Evolutionary conservation across 495 filamentous ascomycete species (phyloP).

Genomic region (Penicillium cinerascens): DNA sequence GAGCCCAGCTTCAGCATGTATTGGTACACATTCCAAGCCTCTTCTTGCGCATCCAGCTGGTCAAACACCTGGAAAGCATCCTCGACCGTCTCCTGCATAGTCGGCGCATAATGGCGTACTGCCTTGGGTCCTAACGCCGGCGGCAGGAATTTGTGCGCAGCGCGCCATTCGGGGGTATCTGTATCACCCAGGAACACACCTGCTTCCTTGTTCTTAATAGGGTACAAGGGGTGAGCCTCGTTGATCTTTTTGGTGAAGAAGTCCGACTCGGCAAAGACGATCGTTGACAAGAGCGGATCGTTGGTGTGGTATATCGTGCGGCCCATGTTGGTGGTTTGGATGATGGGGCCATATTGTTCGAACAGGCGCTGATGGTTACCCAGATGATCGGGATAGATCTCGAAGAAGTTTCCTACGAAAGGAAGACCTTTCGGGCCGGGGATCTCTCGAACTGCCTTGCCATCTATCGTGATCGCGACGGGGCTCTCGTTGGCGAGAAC

Average conservation of each 20-base stretch:
- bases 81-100: constrained; percentile 45
- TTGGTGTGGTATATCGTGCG: constrained; percentile 47
- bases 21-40: constrained; percentile 54
- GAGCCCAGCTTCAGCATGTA: constrained; percentile 56
- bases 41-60: constrained; percentile 40
- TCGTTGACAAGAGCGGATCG: constrained; percentile 37
- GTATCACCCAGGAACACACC: constrained; percentile 52
- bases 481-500: constrained; percentile 24
- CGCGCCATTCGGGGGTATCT: constrained; percentile 40
- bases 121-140: constrained; percentile 51
- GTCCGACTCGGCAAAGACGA: constrained; percentile 41
- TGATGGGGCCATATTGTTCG: constrained; percentile 47
- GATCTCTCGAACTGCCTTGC: constrained; percentile 35
- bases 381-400: constrained; percentile 54
- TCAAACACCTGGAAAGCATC: constrained; percentile 49
- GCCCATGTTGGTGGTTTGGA: constrained; percentile 55
- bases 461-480: constrained; percentile 36
- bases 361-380: constrained; percentile 57
- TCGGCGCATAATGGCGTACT: constrained; percentile 50
- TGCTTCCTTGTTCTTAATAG: constrained; percentile 38
- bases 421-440: constrained; percentile 48
- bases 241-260: constrained; percentile 53
- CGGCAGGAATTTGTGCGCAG: constrained; percentile 53
- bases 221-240: constrained; percentile 45
- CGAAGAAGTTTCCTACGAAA: constrained; percentile 48